A percentile compares a stretch with the other conserved stretches of the same genome.
Evolutionary conservation across 345 rosid genomes (phyloP).

Genomic region (Nephelium lappaceum): DNA sequence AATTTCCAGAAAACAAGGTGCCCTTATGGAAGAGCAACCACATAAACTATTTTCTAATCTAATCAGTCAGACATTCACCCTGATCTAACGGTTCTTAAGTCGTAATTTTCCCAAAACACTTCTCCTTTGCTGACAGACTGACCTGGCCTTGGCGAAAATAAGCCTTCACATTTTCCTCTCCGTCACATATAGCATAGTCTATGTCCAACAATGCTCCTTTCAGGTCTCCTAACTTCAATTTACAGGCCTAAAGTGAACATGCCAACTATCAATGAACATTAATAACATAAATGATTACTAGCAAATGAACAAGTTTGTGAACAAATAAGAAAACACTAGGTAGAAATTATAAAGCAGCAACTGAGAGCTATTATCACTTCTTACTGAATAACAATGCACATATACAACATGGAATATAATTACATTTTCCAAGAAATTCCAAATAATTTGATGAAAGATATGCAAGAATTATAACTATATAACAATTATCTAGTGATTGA

Average conservation of each 20-base stretch:
- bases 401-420: neutral
- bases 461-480: neutral
- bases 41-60: neutral
- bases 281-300: neutral
- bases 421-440: neutral
- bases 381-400: neutral
- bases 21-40: neutral
- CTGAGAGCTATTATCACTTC: neutral
- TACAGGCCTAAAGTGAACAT: conserved; percentile 64
- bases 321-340: neutral
- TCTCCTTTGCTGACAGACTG: conserved; percentile 21
- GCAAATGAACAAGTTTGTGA: neutral
- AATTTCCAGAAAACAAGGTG: neutral
- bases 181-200: conserved; percentile 90
- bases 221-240: conserved; percentile 76
- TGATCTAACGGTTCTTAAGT: neutral
- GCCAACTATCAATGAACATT: neutral
- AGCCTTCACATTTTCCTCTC: conserved; percentile 85
- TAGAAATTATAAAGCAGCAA: neutral
- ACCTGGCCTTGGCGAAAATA: conserved; percentile 98
- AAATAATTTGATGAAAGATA: neutral
- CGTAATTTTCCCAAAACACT: neutral
- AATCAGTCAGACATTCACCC: neutral
- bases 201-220: conserved; percentile 88
- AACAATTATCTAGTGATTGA: neutral